These are phyloP conservation scores for Lolium multiflorum DNA, from an alignment of 176 grass and related monocot species.

Conservation along the genomic window DNA sequence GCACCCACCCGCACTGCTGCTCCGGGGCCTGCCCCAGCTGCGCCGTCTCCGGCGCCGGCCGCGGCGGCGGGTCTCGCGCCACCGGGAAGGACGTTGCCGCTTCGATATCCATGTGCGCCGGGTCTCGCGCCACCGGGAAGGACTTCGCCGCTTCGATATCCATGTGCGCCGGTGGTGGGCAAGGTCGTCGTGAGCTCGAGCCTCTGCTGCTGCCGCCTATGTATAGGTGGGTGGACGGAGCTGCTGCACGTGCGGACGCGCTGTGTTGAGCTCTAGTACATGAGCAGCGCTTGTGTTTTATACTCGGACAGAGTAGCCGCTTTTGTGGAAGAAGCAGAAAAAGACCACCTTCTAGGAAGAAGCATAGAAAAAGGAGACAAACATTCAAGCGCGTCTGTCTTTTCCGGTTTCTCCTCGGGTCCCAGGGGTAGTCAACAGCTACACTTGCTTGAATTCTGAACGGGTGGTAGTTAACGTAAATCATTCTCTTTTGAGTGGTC, in stretches of 20 bases:
- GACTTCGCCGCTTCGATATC: background rate
- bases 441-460: too few relatives aligned
- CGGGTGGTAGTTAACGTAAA: too few relatives aligned
- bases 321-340: background rate
- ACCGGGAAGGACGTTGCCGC: too few relatives aligned
- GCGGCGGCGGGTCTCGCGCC: too few relatives aligned
- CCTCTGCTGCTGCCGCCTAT: background rate
- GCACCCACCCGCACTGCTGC: background rate
- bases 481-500: too few relatives aligned
- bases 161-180: constrained; percentile 1
- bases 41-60: background rate
- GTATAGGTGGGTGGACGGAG: background rate
- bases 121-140: background rate
- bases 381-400: background rate
- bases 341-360: background rate
- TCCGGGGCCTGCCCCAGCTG: background rate
- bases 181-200: background rate
- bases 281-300: background rate
- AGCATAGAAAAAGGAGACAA: background rate
- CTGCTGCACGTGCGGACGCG: background rate
- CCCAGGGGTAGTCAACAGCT: too few relatives aligned
- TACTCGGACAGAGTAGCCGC: background rate
- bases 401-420: too few relatives aligned
- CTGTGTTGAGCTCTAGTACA: background rate
- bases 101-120: too few relatives aligned